Base-by-base conservation (phyloP, 2,329 filamentous ascomycete genomes). In the Colletotrichum sp. region DNA sequence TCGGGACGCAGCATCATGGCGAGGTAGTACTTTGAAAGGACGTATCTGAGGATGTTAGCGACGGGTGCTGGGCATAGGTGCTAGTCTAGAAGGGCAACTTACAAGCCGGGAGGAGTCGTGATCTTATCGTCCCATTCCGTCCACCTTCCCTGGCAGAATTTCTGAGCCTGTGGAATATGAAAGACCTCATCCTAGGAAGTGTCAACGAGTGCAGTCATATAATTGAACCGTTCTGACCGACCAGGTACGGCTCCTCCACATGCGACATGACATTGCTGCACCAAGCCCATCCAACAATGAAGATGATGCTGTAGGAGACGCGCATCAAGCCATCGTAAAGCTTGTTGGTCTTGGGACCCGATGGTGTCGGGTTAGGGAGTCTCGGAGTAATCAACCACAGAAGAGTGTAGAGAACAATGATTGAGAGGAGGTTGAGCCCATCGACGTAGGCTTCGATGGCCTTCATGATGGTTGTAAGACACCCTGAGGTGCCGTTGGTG, bases 111-210 rank as follows among this genome's bases (percentile, higher is more conserved):
- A 1, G 97, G 97, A 2, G 97, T 99, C 1, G 97, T 99, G 82
- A 99, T 97, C 84, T 99, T 99, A 75, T 96, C 94, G 84, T 99
- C 96, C 97, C 97, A 99, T 72, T 95, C 89, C 15, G 84, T 83
- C 86, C 94, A 98, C 70, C 90, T 90, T 13, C 94, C 93, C 55
- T 90, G 84, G 84, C 96, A 98, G 84, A 98, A 99, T 34, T 91
- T 92, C 81, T 98, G 95, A 0, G 96, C 96, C 85, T 99, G 97
- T 0, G 95, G 95, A 26, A 98, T 93, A 83, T 99, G 95, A 78
- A 97, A 98, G 34, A 95, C 88, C 82, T 98, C 95, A 83, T 98
- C 95, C 95, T 96, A 7, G 1, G 9, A 0, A 63, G 48, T 18
- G 28, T n/a, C 4, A 0, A 12, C 2, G 3, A 10, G 13, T 26